Evolutionary conservation across 169 alveolate species (phyloP).

Genomic region (Cryptosporidium sp.): DNA sequence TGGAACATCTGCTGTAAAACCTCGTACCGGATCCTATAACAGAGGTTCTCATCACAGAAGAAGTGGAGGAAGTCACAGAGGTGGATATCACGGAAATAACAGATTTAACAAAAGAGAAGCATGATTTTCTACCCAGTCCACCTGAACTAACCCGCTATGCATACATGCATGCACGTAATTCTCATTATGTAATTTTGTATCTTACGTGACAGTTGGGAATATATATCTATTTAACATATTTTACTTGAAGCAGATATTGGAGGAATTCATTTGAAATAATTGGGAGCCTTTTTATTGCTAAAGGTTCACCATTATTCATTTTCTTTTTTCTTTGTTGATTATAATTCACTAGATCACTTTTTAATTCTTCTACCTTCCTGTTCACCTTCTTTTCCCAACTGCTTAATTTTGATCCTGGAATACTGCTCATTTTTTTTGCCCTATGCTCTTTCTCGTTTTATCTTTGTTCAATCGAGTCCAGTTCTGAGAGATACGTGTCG

Average conservation of each 20-base stretch:
- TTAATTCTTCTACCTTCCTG: not conserved
- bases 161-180: not conserved
- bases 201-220: not conserved
- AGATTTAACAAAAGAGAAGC: constrained; percentile 42
- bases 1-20: constrained; percentile 42
- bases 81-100: not conserved
- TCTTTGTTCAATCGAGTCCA: too few relatives aligned
- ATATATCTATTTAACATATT: not conserved
- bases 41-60: constrained; percentile 37
- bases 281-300: not conserved
- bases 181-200: not conserved
- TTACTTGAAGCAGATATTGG: not conserved
- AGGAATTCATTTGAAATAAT: not conserved
- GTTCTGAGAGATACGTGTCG: not conserved
- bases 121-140: not conserved
- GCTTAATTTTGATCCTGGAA: not conserved
- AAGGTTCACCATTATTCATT: not conserved
- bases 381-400: not conserved
- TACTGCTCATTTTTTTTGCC: not conserved
- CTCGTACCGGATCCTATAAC: constrained; percentile 36
- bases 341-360: not conserved
- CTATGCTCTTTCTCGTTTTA: not conserved
- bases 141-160: not conserved
- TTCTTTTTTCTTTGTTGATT: not conserved
- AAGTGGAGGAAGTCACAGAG: constrained; percentile 6